Percentiles rank a stretch among this genome's conserved stretches.
phyloP scores from a whole-genome alignment of 1,139 yeast species.

The Geotrichum klebahnii region DNA sequence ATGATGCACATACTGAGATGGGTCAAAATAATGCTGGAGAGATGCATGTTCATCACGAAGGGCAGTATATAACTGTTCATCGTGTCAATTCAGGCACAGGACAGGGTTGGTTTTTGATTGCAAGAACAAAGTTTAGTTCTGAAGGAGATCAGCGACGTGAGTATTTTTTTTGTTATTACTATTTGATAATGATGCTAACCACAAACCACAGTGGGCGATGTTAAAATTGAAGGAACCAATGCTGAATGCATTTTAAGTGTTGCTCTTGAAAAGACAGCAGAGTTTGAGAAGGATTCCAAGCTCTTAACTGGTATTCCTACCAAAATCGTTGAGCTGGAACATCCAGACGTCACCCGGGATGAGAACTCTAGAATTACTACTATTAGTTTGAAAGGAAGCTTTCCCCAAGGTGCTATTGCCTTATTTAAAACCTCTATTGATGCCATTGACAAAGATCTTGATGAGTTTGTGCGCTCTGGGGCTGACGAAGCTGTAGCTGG shows the following conservation, averaged over 20 bases:
- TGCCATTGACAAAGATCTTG: slow-evolving; percentile 58
- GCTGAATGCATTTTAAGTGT: slow-evolving; percentile 59
- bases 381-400: slow-evolving; percentile 54
- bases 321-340: slow-evolving; percentile 50
- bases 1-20: slow-evolving; percentile 60
- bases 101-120: slow-evolving; percentile 81
- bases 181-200: slow-evolving; percentile 33
- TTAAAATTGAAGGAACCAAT: slow-evolving; percentile 60
- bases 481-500: slow-evolving; percentile 67
- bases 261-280: slow-evolving; percentile 47
- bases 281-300: slow-evolving; percentile 40
- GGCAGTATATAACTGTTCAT: slow-evolving; percentile 86
- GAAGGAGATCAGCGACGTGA: slow-evolving; percentile 35
- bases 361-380: slow-evolving; percentile 43
- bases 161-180: slow-evolving; percentile 21
- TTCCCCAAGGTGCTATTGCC: slow-evolving; percentile 89
- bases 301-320: slow-evolving; percentile 61
- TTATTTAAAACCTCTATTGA: slow-evolving; percentile 62
- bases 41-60: slow-evolving; percentile 92
- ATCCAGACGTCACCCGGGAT: slow-evolving; percentile 48
- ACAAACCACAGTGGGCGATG: slow-evolving; percentile 56
- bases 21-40: slow-evolving; percentile 73
- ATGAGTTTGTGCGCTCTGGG: slow-evolving; percentile 62
- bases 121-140: slow-evolving; percentile 68
- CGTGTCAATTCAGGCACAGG: slow-evolving; percentile 81